Conservation (phyloP, 2,329 filamentous ascomycete genomes). For the Colletotrichum sp. region DNA sequence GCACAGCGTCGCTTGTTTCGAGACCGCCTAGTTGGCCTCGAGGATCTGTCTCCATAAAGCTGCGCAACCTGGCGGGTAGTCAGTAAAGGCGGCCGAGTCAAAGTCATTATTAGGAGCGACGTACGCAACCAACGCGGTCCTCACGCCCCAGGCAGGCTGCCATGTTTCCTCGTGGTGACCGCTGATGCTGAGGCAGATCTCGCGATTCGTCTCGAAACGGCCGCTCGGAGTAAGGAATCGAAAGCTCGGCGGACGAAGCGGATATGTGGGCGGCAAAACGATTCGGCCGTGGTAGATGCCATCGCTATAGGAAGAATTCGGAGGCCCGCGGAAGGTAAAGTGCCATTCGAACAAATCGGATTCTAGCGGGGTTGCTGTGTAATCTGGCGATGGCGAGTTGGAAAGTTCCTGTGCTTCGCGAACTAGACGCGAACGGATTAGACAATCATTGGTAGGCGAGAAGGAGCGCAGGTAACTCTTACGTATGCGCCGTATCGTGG, state of each 20-base stretch:
- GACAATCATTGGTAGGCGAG: not conserved
- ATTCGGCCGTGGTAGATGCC: slow-evolving; percentile 98
- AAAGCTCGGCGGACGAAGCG: slow-evolving; percentile 91
- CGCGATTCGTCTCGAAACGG: slow-evolving; percentile 93
- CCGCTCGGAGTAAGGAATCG: slow-evolving; percentile 92
- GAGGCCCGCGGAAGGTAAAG: slow-evolving; percentile 93
- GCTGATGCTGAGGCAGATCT: slow-evolving; percentile 93
- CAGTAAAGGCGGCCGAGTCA: not conserved
- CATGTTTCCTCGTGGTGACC: slow-evolving; percentile 98
- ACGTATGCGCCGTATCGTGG: slow-evolving; percentile 86
- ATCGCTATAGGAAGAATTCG: slow-evolving; percentile 75
- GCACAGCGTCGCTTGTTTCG: slow-evolving; percentile 72
- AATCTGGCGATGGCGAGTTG: slow-evolving; percentile 79
- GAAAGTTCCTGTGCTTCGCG: slow-evolving; percentile 91
- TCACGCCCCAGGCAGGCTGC: slow-evolving; percentile 97
- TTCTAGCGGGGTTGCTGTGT: slow-evolving; percentile 84
- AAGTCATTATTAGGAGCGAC: not conserved
- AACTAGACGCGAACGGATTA: slow-evolving; percentile 52
- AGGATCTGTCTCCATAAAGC: slow-evolving; percentile 92
- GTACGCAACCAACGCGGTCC: slow-evolving; percentile 78
- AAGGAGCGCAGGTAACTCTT: slow-evolving; percentile 31
- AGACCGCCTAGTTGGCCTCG: slow-evolving; percentile 89
- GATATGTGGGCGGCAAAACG: slow-evolving; percentile 86
- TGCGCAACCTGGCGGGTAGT: slow-evolving; percentile 60
- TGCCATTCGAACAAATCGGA: slow-evolving; percentile 97